Conservation (phyloP, 768 basidiomycete genomes). For the Russula griseocarnosa region DNA sequence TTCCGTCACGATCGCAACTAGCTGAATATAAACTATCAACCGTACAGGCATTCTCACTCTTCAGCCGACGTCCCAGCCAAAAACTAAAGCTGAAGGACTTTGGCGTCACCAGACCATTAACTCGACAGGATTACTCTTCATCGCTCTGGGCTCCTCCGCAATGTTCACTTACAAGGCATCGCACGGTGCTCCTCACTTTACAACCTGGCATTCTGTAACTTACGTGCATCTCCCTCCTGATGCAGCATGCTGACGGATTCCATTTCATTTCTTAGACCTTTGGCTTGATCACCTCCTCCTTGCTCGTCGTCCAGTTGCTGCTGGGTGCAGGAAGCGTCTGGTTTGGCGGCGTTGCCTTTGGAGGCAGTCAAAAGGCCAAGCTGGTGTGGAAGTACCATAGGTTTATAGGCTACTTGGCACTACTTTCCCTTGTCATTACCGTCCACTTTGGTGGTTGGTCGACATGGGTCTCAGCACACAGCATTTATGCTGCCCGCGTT, state of each 20-base stretch:
- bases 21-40: not conserved
- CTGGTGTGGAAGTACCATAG: conserved; percentile 81
- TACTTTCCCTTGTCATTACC: conserved; percentile 57
- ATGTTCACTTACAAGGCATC: conserved; percentile 60
- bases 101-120: conserved; percentile 65
- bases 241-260: conserved; percentile 2
- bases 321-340: conserved; percentile 77
- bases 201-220: conserved; percentile 68
- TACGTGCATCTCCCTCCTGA: conserved; percentile 30
- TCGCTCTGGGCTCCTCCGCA: conserved; percentile 57
- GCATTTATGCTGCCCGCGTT: conserved; percentile 32
- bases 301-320: conserved; percentile 57
- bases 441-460: conserved; percentile 70
- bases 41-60: conserved; percentile 65
- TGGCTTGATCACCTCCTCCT: conserved; percentile 57
- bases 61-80: conserved; percentile 65
- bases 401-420: conserved; percentile 69
- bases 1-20: not conserved
- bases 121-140: conserved; percentile 52
- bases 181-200: conserved; percentile 53
- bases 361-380: conserved; percentile 69
- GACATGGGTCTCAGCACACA: conserved; percentile 47
- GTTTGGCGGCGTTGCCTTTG: conserved; percentile 65
- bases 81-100: conserved; percentile 63
- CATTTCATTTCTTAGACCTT: conserved; percentile 43